A percentile compares a stretch with the other conserved stretches of the same genome.
These are phyloP conservation scores for Eutrema yunnanense DNA, from an alignment of 345 rosid genomes.

Conservation along the genomic window DNA sequence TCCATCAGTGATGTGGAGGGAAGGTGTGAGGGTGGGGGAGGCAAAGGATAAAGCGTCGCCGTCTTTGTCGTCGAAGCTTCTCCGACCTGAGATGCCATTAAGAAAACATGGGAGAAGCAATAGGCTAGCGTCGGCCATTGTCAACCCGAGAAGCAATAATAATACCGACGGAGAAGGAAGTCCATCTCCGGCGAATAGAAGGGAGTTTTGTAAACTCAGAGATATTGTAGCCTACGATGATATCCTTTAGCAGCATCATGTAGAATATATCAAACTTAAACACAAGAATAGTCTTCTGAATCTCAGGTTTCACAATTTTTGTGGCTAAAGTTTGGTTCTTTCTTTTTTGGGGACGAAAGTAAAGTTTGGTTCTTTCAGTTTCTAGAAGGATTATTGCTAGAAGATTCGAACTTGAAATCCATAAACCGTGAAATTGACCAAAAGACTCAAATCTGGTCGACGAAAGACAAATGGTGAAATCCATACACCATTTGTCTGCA, in stretches of 20 bases:
- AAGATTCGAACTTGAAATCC: background rate
- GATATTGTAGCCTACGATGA: constrained; percentile 76
- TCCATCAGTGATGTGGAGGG: constrained; percentile 68
- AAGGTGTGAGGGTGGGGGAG: constrained; percentile 44
- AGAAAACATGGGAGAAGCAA: constrained; percentile 69
- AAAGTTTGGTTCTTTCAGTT: background rate
- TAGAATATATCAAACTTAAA: no score
- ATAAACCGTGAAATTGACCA: background rate
- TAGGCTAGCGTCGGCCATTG: constrained; percentile 70
- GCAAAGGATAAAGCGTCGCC: constrained; percentile 33
- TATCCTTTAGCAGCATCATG: constrained; percentile 32
- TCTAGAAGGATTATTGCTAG: background rate
- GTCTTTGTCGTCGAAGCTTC: constrained; percentile 58
- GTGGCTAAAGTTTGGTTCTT: no score
- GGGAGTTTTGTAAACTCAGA: constrained; percentile 52
- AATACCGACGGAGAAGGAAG: background rate
- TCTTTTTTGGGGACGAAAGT: no score
- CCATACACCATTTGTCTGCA: no score
- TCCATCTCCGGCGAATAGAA: constrained; percentile 20
- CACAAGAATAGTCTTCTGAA: no score
- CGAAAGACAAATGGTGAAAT: no score
- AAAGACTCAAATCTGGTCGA: no score
- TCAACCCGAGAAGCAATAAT: constrained; percentile 40
- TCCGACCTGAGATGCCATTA: constrained; percentile 61
- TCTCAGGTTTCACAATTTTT: background rate